phyloP scores from a whole-genome alignment of 164 flowering plant species.

The Tetrastigma voinierianum region DNA sequence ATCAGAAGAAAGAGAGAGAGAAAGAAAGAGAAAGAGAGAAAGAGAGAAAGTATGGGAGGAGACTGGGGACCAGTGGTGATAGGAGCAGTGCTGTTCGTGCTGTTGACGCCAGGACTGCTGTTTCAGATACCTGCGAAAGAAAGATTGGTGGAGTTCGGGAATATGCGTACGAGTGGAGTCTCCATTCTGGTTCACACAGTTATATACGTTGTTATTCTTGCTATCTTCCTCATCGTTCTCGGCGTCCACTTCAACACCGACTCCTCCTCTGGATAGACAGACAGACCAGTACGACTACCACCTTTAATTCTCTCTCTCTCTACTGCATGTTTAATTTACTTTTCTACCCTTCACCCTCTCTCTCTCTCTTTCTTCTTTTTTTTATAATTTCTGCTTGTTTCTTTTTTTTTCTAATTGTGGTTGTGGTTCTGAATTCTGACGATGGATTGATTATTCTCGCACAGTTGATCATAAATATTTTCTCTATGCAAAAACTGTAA shows the following conservation, averaged over 20 bases:
- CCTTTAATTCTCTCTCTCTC: too few relatives aligned
- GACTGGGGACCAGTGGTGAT: conserved; percentile 64
- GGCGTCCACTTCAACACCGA: conserved; percentile 54
- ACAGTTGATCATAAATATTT: too few relatives aligned
- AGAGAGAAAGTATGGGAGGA: too few relatives aligned
- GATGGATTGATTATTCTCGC: too few relatives aligned
- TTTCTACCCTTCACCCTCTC: too few relatives aligned
- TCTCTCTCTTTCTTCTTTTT: too few relatives aligned
- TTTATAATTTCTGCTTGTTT: too few relatives aligned
- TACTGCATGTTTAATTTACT: too few relatives aligned
- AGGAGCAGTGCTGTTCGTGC: conserved; percentile 58
- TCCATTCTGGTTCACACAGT: conserved; percentile 50
- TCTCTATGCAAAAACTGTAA: too few relatives aligned
- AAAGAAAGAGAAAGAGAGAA: background rate
- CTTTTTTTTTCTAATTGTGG: too few relatives aligned
- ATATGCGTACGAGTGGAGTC: conserved; percentile 46
- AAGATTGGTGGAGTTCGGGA: conserved; percentile 41
- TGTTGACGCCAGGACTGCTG: conserved; percentile 54
- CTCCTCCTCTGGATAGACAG: background rate
- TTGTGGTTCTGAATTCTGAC: too few relatives aligned
- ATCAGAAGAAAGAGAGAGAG: background rate
- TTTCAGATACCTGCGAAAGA: conserved; percentile 47
- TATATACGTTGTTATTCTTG: conserved; percentile 46
- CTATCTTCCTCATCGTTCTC: conserved; percentile 46
- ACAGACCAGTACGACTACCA: too few relatives aligned